These are phyloP conservation scores for Fusarium denticulatum DNA, from an alignment of 2,329 filamentous ascomycete genomes.

Conservation along the genomic window DNA sequence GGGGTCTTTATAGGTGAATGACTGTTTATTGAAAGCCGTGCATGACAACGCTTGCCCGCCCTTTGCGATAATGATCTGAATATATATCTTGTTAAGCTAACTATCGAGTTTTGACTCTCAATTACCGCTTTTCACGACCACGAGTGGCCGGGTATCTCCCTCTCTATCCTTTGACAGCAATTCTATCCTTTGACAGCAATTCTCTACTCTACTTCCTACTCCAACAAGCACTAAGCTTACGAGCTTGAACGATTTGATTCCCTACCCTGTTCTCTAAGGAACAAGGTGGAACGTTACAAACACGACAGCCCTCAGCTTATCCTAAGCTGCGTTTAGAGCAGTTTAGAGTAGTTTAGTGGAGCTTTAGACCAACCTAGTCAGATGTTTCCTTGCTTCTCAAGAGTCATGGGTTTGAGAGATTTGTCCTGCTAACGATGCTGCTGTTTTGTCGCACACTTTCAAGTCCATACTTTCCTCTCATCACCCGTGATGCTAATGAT, in stretches of 20 bases:
- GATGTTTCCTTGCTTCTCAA: background rate
- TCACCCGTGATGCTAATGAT: rapidly evolving
- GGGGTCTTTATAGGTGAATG: background rate
- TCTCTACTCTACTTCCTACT: no score
- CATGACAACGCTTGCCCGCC: background rate
- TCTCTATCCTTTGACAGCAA: background rate
- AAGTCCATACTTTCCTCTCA: background rate
- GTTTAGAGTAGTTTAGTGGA: background rate
- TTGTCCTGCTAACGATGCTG: no score
- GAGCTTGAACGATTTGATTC: background rate
- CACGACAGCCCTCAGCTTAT: background rate
- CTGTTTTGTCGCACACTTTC: background rate
- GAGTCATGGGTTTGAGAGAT: background rate
- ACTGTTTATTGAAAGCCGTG: no score
- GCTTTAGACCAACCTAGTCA: background rate
- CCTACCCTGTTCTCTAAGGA: background rate
- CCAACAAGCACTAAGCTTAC: background rate
- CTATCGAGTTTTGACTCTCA: background rate
- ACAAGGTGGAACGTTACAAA: background rate
- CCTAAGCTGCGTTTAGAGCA: background rate
- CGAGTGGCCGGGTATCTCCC: background rate
- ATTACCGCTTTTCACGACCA: background rate
- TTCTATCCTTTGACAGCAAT: background rate
- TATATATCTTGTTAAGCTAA: background rate
- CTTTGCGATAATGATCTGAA: background rate